phyloP scores from a whole-genome alignment of 495 filamentous ascomycete species.

The Penicillium waksmanii region DNA sequence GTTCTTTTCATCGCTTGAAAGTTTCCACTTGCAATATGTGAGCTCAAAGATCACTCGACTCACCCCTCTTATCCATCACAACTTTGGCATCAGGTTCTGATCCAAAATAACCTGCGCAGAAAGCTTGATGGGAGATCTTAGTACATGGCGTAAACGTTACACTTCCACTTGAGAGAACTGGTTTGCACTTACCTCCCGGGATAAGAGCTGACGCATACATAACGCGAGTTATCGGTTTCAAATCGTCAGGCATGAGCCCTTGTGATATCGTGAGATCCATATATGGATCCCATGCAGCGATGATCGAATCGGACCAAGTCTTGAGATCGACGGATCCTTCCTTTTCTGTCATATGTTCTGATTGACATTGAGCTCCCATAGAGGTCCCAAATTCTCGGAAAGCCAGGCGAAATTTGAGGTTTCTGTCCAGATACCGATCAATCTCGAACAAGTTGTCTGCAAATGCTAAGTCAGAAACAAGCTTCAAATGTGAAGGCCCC shows the following conservation, averaged over 20 bases:
- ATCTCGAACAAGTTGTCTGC: slow-evolving; percentile 48
- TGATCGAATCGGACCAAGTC: slow-evolving; percentile 46
- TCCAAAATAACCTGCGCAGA: slow-evolving; percentile 43
- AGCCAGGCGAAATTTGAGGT: slow-evolving; percentile 51
- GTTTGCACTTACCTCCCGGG: slow-evolving; percentile 58
- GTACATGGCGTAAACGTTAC: not conserved
- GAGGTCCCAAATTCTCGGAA: slow-evolving; percentile 68
- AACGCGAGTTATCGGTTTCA: slow-evolving; percentile 62
- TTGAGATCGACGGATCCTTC: slow-evolving; percentile 45
- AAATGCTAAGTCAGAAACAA: not conserved
- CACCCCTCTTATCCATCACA: not conserved
- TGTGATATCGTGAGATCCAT: slow-evolving; percentile 39
- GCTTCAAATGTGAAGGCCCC: not conserved
- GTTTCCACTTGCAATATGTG: not conserved
- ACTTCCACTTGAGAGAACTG: not conserved
- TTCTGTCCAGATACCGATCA: slow-evolving; percentile 44
- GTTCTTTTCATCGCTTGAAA: not conserved
- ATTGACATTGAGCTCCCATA: slow-evolving; percentile 59
- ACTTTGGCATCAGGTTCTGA: slow-evolving; percentile 28
- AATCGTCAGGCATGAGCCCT: slow-evolving; percentile 46
- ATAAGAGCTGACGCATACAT: slow-evolving; percentile 70
- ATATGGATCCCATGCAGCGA: slow-evolving; percentile 57
- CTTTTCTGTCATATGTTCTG: slow-evolving; percentile 40
- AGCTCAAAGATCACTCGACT: not conserved
- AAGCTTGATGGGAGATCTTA: slow-evolving; percentile 30